A percentile compares a stretch with the other conserved stretches of the same genome.
Evolutionary conservation across 805 yeast genomes (phyloP).

Genomic region (Candida alai): DNA sequence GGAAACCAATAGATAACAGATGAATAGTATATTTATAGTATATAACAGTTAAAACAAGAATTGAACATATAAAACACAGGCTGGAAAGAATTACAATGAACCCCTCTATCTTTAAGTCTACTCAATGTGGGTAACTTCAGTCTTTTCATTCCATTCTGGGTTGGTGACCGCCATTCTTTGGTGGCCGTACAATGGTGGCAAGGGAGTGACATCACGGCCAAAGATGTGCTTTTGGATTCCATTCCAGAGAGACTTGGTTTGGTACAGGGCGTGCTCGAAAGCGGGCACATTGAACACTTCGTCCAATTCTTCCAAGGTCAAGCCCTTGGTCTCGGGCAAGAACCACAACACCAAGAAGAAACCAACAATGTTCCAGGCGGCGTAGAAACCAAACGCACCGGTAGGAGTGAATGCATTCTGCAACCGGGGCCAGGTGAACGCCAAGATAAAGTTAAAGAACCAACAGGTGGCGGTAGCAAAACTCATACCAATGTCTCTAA

Average conservation of each 20-base stretch:
- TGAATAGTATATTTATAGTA: too few relatives aligned
- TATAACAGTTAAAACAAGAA: too few relatives aligned
- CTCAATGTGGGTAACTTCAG: constrained; percentile 52
- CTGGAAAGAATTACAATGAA: too few relatives aligned
- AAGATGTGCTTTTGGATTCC: constrained; percentile 46
- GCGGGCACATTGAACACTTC: constrained; percentile 65
- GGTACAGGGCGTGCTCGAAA: constrained; percentile 48
- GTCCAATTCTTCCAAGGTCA: constrained; percentile 74
- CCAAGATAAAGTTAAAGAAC: constrained; percentile 67
- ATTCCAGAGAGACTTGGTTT: constrained; percentile 31
- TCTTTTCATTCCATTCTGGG: constrained; percentile 60
- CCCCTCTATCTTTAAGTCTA: too few relatives aligned
- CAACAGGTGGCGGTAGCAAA: constrained; percentile 72
- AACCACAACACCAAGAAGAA: constrained; percentile 68
- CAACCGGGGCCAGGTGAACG: constrained; percentile 79
- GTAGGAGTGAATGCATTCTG: constrained; percentile 63
- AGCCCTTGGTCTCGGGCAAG: constrained; percentile 63
- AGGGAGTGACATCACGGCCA: constrained; percentile 39
- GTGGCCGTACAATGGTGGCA: constrained; percentile 54
- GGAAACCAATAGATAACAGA: too few relatives aligned
- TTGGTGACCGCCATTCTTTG: constrained; percentile 60
- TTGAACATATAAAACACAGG: too few relatives aligned
- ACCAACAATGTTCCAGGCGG: constrained; percentile 76
- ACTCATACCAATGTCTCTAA: constrained; percentile 79
- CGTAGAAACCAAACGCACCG: constrained; percentile 88